Percentiles rank a stretch among this genome's conserved stretches.
These are phyloP conservation scores for Flagelloscypha sp. DNA, from an alignment of 768 basidiomycete species.

Conservation along the genomic window DNA sequence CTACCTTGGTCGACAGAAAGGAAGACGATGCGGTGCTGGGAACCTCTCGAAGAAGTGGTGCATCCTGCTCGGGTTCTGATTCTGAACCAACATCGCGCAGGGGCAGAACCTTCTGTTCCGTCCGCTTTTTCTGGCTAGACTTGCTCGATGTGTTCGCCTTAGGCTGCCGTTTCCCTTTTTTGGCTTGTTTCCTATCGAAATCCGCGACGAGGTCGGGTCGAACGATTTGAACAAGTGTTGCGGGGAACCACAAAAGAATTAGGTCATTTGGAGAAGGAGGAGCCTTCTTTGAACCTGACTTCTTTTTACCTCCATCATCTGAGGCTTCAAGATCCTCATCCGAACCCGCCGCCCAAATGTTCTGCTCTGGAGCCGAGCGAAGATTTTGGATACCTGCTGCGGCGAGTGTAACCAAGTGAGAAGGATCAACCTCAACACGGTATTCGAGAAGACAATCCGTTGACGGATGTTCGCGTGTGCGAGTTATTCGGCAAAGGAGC, in stretches of 20 bases:
- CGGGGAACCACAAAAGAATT: conserved; percentile 75
- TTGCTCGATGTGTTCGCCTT: neutral
- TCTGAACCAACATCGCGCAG: too few species aligned
- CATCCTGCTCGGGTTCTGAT: too few species aligned
- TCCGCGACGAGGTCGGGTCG: conserved; percentile 57
- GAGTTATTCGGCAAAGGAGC: conserved; percentile 61
- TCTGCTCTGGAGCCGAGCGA: conserved; percentile 41
- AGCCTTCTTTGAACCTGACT: conserved; percentile 26
- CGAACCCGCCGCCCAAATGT: conserved; percentile 41
- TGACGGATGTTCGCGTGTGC: conserved; percentile 54
- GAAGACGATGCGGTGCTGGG: too few species aligned
- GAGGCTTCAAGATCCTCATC: conserved; percentile 43
- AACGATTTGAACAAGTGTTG: conserved; percentile 61
- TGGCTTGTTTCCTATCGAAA: conserved; percentile 31
- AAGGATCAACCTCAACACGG: conserved; percentile 68
- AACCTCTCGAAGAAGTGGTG: too few species aligned
- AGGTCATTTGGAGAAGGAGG: conserved; percentile 47
- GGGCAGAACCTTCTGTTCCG: too few species aligned
- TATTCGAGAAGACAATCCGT: conserved; percentile 73
- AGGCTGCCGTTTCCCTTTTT: neutral
- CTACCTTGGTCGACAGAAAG: too few species aligned
- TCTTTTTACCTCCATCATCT: conserved; percentile 28
- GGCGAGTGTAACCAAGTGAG: conserved; percentile 53
- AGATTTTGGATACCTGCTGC: conserved; percentile 60
- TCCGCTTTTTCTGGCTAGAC: neutral